These are phyloP conservation scores for Cryptosporidium sp. DNA, from an alignment of 169 alveolate species.

Conservation along the genomic window DNA sequence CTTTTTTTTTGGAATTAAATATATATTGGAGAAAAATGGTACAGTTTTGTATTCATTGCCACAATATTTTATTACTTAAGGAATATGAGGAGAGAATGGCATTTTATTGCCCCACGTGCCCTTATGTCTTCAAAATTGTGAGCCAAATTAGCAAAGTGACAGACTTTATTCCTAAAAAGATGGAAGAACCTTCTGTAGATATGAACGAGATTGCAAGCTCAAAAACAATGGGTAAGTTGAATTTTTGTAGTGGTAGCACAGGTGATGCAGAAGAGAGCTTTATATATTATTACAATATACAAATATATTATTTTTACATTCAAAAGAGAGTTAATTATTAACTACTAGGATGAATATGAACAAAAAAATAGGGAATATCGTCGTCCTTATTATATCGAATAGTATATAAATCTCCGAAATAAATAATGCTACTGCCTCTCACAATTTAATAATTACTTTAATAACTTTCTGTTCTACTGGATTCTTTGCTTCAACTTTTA, in stretches of 20 bases:
- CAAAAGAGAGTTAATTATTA: background rate
- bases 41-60: conserved; percentile 80
- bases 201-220: conserved; percentile 65
- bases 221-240: conserved; percentile 43
- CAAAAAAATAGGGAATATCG: too few species aligned
- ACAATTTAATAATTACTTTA: conserved; percentile 4
- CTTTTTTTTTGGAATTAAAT: background rate
- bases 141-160: conserved; percentile 76
- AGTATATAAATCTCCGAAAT: conserved; percentile 81
- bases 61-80: conserved; percentile 75
- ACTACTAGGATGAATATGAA: background rate
- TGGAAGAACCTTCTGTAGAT: conserved; percentile 63
- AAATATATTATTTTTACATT: too few species aligned
- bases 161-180: conserved; percentile 67
- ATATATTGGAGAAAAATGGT: conserved; percentile 70
- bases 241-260: background rate
- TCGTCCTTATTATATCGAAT: conserved; percentile 68
- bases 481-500: conserved; percentile 15
- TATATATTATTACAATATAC: too few species aligned
- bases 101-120: conserved; percentile 89
- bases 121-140: conserved; percentile 83
- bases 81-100: conserved; percentile 64
- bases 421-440: conserved; percentile 78
- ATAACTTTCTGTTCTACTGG: background rate
- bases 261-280: background rate